Evolutionary conservation across 495 filamentous ascomycete species (phyloP), one percentile per base, ranked within the genome.

Genomic region (Chaetomium tenue): DNA sequence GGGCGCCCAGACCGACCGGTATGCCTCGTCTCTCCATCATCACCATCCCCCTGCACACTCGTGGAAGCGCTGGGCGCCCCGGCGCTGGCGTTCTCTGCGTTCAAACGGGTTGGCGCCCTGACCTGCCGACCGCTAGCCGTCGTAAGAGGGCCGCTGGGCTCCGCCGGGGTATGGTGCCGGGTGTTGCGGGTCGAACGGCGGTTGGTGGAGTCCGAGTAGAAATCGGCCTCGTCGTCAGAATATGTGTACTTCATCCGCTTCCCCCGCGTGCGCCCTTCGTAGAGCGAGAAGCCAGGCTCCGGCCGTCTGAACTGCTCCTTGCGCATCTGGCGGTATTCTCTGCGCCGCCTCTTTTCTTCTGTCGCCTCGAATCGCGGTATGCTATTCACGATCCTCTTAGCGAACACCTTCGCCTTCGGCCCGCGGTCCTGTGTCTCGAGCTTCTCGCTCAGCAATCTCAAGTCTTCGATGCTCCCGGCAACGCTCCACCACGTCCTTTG

Each of bases 231-330:
- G 46, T 96, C 92, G 48, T 96, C 92, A 0, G 92, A 96, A 72
- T 90, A 98, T 0, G 92, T 97, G 66, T 98, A 98, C 72, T 90
- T 95, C 75, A 96, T 88, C 51, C 92, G 88, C 78, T 98, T 98
- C 47, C 94, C 94, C 58, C 94, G 86, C 0, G 95, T 98, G 50
- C 94, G 91, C 44, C 95, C 95, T 79, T 98, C 94, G 75, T 98
- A 98, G 58, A 94, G 80, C 16, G 92, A 97, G 76, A 93, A 92
- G 4, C 91, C 92, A 28, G 89, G 88, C 68, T 96, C 92, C 5
- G 93, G 92, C 16, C 93, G 88, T 58, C 86, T 82, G 76, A 98
- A 98, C 61, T 89, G 88, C 54, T 91, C 90, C 72, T 96, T 95
- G 60, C 91, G 89, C 63, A 85, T 83, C 71, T 90, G 82, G 26